Evolutionary conservation across 441 rosid species (phyloP), one percentile per base, ranked within the genome.

Genomic region (Erodium chrysanthum): DNA sequence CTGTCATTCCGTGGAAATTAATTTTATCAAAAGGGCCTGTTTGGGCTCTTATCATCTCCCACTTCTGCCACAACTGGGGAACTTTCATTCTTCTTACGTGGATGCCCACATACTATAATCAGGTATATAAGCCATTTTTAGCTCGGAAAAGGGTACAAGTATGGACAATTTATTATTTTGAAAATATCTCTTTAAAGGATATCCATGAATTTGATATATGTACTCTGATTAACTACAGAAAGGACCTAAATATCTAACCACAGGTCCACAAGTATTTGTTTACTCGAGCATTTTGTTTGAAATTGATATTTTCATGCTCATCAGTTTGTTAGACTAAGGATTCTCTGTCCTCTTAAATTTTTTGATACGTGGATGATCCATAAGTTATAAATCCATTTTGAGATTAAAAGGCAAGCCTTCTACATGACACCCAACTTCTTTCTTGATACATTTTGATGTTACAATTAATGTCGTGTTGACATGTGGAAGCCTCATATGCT

Each of bases 81-180:
- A 93, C 98, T 10, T 93, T 93, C 78, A 93, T 93, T 76, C 87
- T 93, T 65, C 75, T 91, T 72, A 91, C 98, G 25, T 93, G 98
- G 98, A 93, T 93, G 98, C 98, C 98, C 27, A 93, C 98, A 37
- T 93, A 93, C 80, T 93, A 93, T 86, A 93, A 89, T 79, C 98
- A 93, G 98, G 97, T 86, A 77, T 22, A 9, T 1, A 29, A 17
- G 52, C 58, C 50, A 35, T 17, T 25, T 22, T 50, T 29, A 50
- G 58, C 4, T 50, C 4, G 58, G 58, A n/a, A 15, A 50, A 50
- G 58, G 15, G 58, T 15, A 50, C 6, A 15, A n/a, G 7, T n/a
- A 15, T 50, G 7, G 5, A 50, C 20, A n/a, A n/a, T 15, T 15
- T 50, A 15, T 14, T 50, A 50, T 50, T 50, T 50, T 5, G 20